phyloP scores from a whole-genome alignment of 345 rosid species.

The Boechera retrofracta region DNA sequence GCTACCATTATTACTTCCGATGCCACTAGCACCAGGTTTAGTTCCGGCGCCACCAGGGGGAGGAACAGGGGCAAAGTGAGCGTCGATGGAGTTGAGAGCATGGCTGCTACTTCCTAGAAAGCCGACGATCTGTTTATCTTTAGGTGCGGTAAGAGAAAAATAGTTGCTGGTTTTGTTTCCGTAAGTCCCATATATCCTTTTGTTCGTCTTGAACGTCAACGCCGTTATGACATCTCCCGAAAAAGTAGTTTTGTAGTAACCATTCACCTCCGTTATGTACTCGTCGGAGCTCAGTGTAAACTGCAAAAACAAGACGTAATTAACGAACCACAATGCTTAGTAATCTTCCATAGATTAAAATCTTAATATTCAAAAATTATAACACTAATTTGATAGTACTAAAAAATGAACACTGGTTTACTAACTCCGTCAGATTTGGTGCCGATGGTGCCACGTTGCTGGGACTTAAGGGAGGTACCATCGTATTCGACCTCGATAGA shows the following conservation, averaged over 20 bases:
- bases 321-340: neutral
- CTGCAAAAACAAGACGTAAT: neutral
- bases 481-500: slow-evolving; percentile 35
- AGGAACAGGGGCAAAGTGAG: slow-evolving; percentile 17
- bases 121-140: slow-evolving; percentile 15
- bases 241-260: slow-evolving; percentile 15
- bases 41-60: neutral
- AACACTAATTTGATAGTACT: neutral
- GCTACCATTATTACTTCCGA: neutral
- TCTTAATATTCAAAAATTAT: no score
- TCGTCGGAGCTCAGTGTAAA: slow-evolving; percentile 30
- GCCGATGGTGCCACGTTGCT: slow-evolving; percentile 28
- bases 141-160: slow-evolving; percentile 28
- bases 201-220: slow-evolving; percentile 33
- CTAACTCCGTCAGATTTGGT: slow-evolving; percentile 23
- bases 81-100: slow-evolving; percentile 36
- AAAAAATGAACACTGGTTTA: slow-evolving; percentile 9
- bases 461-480: slow-evolving; percentile 19
- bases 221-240: slow-evolving; percentile 18
- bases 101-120: slow-evolving; percentile 34
- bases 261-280: slow-evolving; percentile 28
- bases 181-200: slow-evolving; percentile 37
- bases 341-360: neutral
- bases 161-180: slow-evolving; percentile 20
- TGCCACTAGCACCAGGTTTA: neutral